Conservation (phyloP, 129 eudicot genomes). For the Daucus carota region DNA sequence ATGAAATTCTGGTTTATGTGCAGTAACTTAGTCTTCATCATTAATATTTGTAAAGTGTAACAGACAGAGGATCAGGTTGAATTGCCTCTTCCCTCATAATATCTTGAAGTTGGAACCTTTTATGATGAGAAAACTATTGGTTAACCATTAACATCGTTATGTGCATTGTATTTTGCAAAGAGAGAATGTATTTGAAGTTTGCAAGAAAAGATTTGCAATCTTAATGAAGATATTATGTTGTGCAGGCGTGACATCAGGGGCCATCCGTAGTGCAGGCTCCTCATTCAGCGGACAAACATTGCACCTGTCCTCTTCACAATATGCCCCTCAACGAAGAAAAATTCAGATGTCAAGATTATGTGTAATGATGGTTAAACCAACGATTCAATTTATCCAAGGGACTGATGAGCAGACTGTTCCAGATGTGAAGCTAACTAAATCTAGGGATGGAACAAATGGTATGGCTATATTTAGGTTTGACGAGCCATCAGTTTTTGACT, state of each 20-base stretch:
- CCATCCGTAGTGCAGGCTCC: slow-evolving; percentile 37
- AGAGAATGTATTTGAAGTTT: not conserved
- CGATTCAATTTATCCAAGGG: slow-evolving; percentile 92
- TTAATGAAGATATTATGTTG: slow-evolving; percentile 4
- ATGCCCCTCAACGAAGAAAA: slow-evolving; percentile 22
- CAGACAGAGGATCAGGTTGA: not conserved
- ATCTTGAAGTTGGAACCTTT: not conserved
- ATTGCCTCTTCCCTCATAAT: not conserved
- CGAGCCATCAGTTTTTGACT: slow-evolving; percentile 94
- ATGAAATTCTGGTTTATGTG: too few species aligned
- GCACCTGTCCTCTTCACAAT: slow-evolving; percentile 21
- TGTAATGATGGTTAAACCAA: slow-evolving; percentile 63
- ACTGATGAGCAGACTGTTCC: slow-evolving; percentile 88
- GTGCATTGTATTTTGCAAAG: too few species aligned
- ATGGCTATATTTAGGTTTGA: slow-evolving; percentile 77
- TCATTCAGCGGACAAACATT: slow-evolving; percentile 56
- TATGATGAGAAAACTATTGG: not conserved
- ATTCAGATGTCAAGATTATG: slow-evolving; percentile 27
- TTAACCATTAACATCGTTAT: too few species aligned
- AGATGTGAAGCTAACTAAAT: slow-evolving; percentile 82
- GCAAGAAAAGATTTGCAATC: not conserved
- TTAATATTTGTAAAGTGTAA: too few species aligned
- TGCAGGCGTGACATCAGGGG: slow-evolving; percentile 40
- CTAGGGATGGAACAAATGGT: slow-evolving; percentile 91
- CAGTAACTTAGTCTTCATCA: too few species aligned